Evolutionary conservation across 768 basidiomycete genomes (phyloP).

Genomic region (Harrya chromipes): DNA sequence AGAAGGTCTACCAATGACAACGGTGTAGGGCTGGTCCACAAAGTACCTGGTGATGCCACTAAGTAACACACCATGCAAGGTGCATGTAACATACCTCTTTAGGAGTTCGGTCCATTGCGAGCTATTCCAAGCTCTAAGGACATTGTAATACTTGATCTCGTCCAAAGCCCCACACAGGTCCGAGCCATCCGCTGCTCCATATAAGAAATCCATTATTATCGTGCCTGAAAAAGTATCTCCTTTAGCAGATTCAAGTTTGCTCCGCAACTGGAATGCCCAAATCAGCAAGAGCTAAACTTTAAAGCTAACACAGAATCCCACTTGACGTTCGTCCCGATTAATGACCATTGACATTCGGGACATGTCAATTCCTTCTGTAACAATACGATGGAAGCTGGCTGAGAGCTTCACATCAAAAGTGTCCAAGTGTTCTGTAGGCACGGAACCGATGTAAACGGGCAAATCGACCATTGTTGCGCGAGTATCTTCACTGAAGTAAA

Average conservation of each 20-base stretch:
- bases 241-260: constrained; percentile 78
- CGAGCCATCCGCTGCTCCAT: constrained; percentile 79
- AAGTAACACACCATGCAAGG: constrained; percentile 8
- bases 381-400: constrained; percentile 66
- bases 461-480: constrained; percentile 72
- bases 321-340: constrained; percentile 84
- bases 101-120: constrained; percentile 77
- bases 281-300: constrained; percentile 1
- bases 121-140: constrained; percentile 67
- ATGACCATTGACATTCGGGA: constrained; percentile 84
- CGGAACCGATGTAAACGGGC: constrained; percentile 75
- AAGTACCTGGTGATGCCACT: constrained; percentile 58
- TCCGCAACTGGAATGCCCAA: constrained; percentile 57
- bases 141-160: constrained; percentile 70
- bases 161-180: constrained; percentile 72
- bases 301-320: constrained; percentile 24
- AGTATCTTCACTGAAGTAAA: constrained; percentile 78
- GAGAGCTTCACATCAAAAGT: constrained; percentile 66
- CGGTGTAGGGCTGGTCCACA: constrained; percentile 64
- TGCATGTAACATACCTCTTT: constrained; percentile 51
- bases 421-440: constrained; percentile 79
- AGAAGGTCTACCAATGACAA: constrained; percentile 88
- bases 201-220: constrained; percentile 82
- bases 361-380: constrained; percentile 82
- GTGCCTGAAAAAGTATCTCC: constrained; percentile 75